Percentiles rank a stretch among this genome's conserved stretches.
phyloP scores from a whole-genome alignment of 2,329 filamentous ascomycete species.

The Didymosphaeria variabile region DNA sequence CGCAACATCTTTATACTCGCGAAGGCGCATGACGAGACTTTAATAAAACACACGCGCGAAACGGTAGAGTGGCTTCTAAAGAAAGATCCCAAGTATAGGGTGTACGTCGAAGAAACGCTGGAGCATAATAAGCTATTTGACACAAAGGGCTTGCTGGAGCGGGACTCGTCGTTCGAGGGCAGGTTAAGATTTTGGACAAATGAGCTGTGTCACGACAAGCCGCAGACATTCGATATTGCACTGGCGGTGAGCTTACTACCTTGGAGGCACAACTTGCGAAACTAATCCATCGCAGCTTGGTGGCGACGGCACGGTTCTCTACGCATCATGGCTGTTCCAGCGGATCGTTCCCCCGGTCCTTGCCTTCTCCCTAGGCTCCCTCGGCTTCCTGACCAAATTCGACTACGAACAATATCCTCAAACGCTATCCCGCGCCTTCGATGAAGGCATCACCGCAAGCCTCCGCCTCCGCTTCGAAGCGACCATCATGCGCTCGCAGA shows the following conservation, averaged over 20 bases:
- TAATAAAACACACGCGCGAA: conserved; percentile 80
- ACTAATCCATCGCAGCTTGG: conserved; percentile 64
- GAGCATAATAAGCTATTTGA: conserved; percentile 78
- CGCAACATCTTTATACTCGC: conserved; percentile 86
- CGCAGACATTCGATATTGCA: conserved; percentile 92
- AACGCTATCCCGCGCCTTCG: conserved; percentile 76
- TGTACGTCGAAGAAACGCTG: conserved; percentile 83
- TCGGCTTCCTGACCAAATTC: conserved; percentile 97
- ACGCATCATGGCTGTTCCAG: conserved; percentile 97
- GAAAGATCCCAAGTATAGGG: conserved; percentile 74
- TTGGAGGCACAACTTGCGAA: background rate
- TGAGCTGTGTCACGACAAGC: conserved; percentile 76
- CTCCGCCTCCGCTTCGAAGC: conserved; percentile 90
- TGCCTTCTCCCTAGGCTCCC: conserved; percentile 87
- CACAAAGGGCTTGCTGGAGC: conserved; percentile 70
- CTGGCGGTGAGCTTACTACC: conserved; percentile 67
- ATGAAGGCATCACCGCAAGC: conserved; percentile 86
- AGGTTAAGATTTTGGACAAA: conserved; percentile 86
- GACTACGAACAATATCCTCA: conserved; percentile 80
- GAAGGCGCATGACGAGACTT: conserved; percentile 85
- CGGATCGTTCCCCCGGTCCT: conserved; percentile 92
- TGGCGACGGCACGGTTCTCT: conserved; percentile 96
- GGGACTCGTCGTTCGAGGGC: conserved; percentile 62
- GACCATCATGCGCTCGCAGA: conserved; percentile 85
- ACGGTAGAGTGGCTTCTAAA: conserved; percentile 83